Evolutionary conservation across 495 filamentous ascomycete species (phyloP).

Genomic region (Hypoxylon perforatum): DNA sequence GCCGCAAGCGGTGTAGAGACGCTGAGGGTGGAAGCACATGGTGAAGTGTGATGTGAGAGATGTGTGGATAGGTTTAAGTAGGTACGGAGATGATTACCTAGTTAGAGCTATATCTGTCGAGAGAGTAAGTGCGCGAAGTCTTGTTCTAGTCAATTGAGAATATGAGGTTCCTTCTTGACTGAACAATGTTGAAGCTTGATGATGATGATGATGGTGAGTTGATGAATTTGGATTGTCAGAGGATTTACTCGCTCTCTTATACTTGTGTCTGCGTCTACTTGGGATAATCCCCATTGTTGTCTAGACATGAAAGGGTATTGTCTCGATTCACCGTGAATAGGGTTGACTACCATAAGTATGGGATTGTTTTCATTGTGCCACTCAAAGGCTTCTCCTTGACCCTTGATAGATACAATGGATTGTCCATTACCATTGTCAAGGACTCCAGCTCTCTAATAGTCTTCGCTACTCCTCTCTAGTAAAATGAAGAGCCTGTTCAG

Average conservation of each 20-base stretch:
- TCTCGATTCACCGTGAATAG: not conserved
- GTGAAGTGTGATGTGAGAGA: slow-evolving; percentile 3
- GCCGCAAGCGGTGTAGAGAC: slow-evolving; percentile 13
- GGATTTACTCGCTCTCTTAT: slow-evolving; percentile 8
- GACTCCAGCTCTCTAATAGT: too few relatives aligned
- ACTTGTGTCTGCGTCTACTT: not conserved
- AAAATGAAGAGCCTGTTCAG: too few relatives aligned
- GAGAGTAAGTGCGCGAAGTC: slow-evolving; percentile 27
- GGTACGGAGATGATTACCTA: not conserved
- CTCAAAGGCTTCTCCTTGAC: not conserved
- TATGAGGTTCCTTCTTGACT: slow-evolving; percentile 20
- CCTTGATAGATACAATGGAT: not conserved
- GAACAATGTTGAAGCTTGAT: slow-evolving; percentile 22
- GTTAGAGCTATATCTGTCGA: not conserved
- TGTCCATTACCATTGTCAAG: too few relatives aligned
- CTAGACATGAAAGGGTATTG: slow-evolving; percentile 8
- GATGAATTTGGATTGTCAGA: not conserved
- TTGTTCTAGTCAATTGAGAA: slow-evolving; percentile 2
- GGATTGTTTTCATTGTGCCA: not conserved
- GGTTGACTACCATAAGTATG: not conserved
- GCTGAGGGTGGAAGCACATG: slow-evolving; percentile 34
- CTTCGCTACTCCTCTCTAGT: too few relatives aligned
- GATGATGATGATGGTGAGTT: slow-evolving; percentile 18
- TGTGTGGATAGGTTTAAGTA: not conserved
- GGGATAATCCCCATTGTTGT: slow-evolving; percentile 22